Base-by-base conservation (phyloP, 1,284 basidiomycete species). In the Heliocybe sulcata region DNA sequence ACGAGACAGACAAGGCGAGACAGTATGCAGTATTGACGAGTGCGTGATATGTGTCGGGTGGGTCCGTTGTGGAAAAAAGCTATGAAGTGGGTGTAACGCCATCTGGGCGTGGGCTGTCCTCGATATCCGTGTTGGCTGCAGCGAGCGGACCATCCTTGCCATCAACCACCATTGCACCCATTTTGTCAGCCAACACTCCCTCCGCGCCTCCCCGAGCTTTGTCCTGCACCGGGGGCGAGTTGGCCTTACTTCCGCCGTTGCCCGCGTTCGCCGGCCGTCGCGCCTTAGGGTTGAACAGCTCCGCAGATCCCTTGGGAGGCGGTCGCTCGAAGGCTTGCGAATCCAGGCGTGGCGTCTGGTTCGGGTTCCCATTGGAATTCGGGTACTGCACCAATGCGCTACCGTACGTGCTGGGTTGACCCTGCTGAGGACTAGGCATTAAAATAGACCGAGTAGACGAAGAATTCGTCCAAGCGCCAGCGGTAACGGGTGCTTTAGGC, bases 381-480 rank as follows among this genome's bases (percentile, higher is more conserved):
- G 70, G 68, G 61, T 77, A 73, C 55, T 76, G 73, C 48, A 74
- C 69, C 11, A 74, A 62, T 11, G 64, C 67, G 54, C 61, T 71
- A 11, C 65, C 67, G 26, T 59, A 51, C 3, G 42, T 48, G 22
- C 60, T 57, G 1, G 62, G 53, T 47, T 29, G 59, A 47, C 61
- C 52, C 49, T 58, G 55, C 55, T 65, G 62, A 50, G 63, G 59
- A 2, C 60, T 62, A 8, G 80, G 72, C 57, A 71, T 69, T 52
- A 86, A 74, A 57, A 82, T 74, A n/a, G 81, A 75, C 11, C 82
- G 75, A 27, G 72, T 71, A 27, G 73, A 72, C 20, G 77, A 71
- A n/a, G 77, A 66, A 58, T 82, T 85, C n/a, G 77, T 81, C 87
- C 87, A 89, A 25, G 82, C 86, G 29, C 85, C 84, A 29, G 74